These are phyloP conservation scores for Pterocarpus santalinus DNA, from an alignment of 306 rosid genomes.

Conservation along the genomic window DNA sequence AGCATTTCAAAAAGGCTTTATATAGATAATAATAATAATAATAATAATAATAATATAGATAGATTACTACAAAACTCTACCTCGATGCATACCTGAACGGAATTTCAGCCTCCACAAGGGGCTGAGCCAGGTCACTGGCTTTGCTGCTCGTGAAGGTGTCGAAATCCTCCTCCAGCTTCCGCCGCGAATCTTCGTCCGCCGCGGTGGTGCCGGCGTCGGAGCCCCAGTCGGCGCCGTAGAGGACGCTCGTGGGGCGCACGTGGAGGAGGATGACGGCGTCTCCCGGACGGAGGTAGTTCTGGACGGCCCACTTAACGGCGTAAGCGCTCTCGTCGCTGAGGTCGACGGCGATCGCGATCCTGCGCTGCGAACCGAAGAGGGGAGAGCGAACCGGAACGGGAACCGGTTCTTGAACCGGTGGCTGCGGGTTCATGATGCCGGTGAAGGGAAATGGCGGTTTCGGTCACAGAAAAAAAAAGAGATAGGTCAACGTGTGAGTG, in stretches of 20 bases:
- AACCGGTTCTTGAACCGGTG: not conserved
- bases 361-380: not conserved
- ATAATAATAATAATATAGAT: too few relatives aligned
- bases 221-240: conserved; percentile 89
- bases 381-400: not conserved
- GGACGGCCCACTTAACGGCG: conserved; percentile 86
- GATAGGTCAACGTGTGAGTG: too few relatives aligned
- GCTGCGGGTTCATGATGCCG: not conserved
- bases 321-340: conserved; percentile 81
- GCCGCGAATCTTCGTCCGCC: not conserved
- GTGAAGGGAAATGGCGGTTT: too few relatives aligned
- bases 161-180: conserved; percentile 68
- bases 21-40: too few relatives aligned
- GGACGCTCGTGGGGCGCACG: conserved; percentile 79
- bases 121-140: not conserved
- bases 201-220: conserved; percentile 23
- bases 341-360: conserved; percentile 60
- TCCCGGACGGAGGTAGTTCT: conserved; percentile 80
- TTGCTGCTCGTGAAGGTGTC: conserved; percentile 64
- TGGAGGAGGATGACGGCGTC: conserved; percentile 86
- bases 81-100: not conserved
- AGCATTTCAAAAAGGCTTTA: too few relatives aligned
- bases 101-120: not conserved
- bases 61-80: too few relatives aligned
- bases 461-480: too few relatives aligned